A percentile compares a stretch with the other conserved stretches of the same genome.
Evolutionary conservation across 441 rosid genomes (phyloP).

Genomic region (Macaranga tanarius): DNA sequence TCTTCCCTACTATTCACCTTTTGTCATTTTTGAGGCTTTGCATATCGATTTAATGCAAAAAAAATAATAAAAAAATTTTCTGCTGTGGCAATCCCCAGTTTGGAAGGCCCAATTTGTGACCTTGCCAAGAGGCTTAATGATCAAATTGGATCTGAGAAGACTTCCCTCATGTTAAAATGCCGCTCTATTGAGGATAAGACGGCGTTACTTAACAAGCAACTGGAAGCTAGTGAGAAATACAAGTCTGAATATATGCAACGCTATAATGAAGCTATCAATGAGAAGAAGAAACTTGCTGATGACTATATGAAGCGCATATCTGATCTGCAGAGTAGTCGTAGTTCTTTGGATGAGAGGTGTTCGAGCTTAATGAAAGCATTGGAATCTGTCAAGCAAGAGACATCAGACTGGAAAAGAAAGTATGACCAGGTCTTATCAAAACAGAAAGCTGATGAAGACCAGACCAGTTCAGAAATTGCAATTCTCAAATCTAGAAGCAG

Average conservation of each 20-base stretch:
- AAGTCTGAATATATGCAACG: constrained; percentile 88
- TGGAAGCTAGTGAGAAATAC: constrained; percentile 84
- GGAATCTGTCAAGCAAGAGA: constrained; percentile 77
- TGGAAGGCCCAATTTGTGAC: constrained; percentile 91
- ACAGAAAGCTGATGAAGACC: constrained; percentile 83
- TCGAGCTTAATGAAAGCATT: constrained; percentile 68
- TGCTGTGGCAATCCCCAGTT: constrained; percentile 39
- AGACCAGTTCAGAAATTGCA: constrained; percentile 68
- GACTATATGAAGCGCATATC: constrained; percentile 72
- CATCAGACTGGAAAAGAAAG: constrained; percentile 73
- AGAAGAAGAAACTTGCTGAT: constrained; percentile 89
- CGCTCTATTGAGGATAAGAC: constrained; percentile 90
- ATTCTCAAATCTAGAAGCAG: constrained; percentile 76
- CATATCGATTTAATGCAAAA: not conserved
- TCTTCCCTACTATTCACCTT: not conserved
- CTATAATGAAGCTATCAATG: constrained; percentile 88
- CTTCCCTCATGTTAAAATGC: constrained; percentile 74
- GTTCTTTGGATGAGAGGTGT: constrained; percentile 78
- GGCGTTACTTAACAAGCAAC: constrained; percentile 73
- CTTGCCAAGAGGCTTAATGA: constrained; percentile 76
- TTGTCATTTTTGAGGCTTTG: not conserved
- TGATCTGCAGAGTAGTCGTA: constrained; percentile 72
- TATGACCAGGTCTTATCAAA: constrained; percentile 64
- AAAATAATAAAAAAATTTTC: not conserved
- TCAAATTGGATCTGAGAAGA: constrained; percentile 83